Evolutionary conservation across 1,139 yeast species (phyloP), one percentile per base, ranked within the genome.

Genomic region (Kazachstania sp.): DNA sequence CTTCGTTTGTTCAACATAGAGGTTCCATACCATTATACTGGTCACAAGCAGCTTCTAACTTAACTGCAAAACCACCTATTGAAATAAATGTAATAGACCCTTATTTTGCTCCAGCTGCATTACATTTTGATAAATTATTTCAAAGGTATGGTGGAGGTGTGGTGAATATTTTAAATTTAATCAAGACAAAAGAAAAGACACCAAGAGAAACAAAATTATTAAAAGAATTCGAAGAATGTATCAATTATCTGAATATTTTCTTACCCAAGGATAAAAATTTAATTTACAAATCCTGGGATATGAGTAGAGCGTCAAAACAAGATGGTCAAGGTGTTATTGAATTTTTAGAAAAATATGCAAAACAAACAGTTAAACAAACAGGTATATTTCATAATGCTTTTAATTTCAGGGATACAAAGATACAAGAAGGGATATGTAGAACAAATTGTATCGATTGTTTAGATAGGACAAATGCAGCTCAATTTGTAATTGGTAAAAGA

Each of bases 401-500:
- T 9, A 75, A 78, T 49, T 64, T 84, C 16, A 65, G 67, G 13
- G 65, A 74, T 0, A 83, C 92, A 9, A 71, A 74, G 49, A 63
- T 87, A 1, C 99, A 92, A 63, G 79, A 78, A 41, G 99, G 98
- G 1, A 74, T 94, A 1, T 86, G 95, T 47, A 70, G 99, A 53
- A 88, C 97, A 0, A 94, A 94, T 60, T 94, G 98, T 66, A 90
- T 92, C 53, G 98, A 92, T 63, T 92, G 98, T 58, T 70, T 92
- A 39, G 98, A 92, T 64, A 71, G 99, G 51, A 94, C 99, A 0
- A 94, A 94, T 66, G 97, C 98, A 0, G 98, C 99, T 0, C 98
- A 94, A 61, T 92, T 92, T 66, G 95, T 94, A 7, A 85, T 90
- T 49, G 95, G 97, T 42, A 94, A 94, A 64, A 80, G 88, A 54